phyloP scores from a whole-genome alignment of 148 eudicot species.

The Euryodendron excelsum region DNA sequence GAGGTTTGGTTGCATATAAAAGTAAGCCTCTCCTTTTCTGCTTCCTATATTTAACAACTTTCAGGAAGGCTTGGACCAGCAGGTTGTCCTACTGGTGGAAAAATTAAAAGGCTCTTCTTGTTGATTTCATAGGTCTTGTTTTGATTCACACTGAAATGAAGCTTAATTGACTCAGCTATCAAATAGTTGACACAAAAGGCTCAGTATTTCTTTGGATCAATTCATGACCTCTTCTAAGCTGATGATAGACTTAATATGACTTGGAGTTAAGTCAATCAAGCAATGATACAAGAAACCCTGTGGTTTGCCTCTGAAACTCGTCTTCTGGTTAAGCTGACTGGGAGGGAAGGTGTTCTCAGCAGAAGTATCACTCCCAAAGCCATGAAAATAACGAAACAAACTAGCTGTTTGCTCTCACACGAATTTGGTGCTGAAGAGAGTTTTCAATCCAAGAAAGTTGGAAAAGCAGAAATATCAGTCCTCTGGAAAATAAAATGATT shows the following conservation, averaged over 20 bases:
- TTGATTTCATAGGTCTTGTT: not conserved
- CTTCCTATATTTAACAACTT: no score
- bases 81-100: not conserved
- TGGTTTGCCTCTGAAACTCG: conserved; percentile 2
- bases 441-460: not conserved
- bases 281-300: not conserved
- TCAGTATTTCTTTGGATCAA: conserved; percentile 1
- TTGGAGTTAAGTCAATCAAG: not conserved
- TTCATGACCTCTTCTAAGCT: not conserved
- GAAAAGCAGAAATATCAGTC: not conserved
- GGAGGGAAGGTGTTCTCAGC: not conserved
- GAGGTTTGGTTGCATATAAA: no score
- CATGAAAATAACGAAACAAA: not conserved
- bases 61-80: not conserved
- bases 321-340: not conserved
- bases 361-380: not conserved
- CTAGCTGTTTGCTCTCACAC: not conserved
- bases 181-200: conserved; percentile 1
- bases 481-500: not conserved
- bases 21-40: no score
- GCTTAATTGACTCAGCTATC: not conserved
- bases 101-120: not conserved
- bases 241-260: not conserved
- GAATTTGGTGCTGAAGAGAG: not conserved
- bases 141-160: not conserved